A percentile compares a stretch with the other conserved stretches of the same genome.
Evolutionary conservation across 2,329 filamentous ascomycete genomes (phyloP).

Genomic region (Pseudogymnoascus sp.): DNA sequence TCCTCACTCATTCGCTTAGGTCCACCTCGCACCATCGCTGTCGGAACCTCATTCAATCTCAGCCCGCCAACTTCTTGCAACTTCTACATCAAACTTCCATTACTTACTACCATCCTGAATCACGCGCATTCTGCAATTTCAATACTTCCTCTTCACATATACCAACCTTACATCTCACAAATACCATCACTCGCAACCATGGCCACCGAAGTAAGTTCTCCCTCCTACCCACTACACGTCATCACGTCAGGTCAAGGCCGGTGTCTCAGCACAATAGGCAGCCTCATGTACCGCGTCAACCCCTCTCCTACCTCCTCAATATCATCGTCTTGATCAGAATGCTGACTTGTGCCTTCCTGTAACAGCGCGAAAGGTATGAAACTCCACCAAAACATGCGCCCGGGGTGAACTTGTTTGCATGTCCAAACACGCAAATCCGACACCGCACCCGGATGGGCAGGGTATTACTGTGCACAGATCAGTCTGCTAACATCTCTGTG

Average conservation of each 20-base stretch:
- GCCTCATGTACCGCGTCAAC: conserved; percentile 21
- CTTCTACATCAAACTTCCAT: not conserved
- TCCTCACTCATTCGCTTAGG: conserved; percentile 2
- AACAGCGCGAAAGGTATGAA: conserved; percentile 29
- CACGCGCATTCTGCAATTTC: not conserved
- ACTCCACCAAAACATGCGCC: not conserved
- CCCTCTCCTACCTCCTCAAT: not conserved
- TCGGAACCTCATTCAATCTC: conserved; percentile 9
- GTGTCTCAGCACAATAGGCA: conserved; percentile 7
- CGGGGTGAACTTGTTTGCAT: conserved; percentile 8
- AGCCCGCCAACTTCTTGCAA: conserved; percentile 4
- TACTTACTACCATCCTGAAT: conserved; percentile 6
- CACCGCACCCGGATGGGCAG: not conserved
- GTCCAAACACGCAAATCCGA: conserved; percentile 18
- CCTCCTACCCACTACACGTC: conserved; percentile 13
- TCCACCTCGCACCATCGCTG: conserved; percentile 6
- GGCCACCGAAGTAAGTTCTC: conserved; percentile 30
- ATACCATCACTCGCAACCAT: conserved; percentile 17
- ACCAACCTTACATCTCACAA: not conserved
- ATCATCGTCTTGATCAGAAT: conserved; percentile 6
- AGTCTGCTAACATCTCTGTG: not conserved
- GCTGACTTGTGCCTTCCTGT: conserved; percentile 18
- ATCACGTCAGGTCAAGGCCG: not conserved
- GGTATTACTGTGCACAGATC: not conserved
- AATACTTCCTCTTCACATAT: not conserved